phyloP scores from a whole-genome alignment of 345 rosid species.

The Syzygium jambos region DNA sequence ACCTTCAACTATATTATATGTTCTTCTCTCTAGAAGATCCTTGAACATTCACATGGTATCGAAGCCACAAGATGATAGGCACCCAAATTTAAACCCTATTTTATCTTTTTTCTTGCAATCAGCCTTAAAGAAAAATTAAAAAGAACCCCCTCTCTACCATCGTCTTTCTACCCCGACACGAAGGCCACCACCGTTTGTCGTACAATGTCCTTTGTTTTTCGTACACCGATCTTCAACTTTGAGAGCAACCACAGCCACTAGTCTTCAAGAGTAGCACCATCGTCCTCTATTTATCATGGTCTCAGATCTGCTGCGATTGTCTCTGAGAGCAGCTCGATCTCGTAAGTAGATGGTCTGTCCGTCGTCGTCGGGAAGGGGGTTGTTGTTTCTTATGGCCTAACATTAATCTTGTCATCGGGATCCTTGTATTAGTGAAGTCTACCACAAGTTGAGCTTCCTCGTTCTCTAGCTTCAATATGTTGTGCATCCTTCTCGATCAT shows the following conservation, averaged over 20 bases:
- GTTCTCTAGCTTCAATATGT: background rate
- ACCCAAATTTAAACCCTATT: background rate
- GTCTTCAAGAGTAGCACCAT: background rate
- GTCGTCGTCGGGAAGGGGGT: background rate
- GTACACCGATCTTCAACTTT: background rate
- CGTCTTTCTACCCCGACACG: background rate
- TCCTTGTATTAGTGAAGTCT: background rate
- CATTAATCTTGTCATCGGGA: background rate
- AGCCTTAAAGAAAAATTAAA: background rate
- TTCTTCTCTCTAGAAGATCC: background rate
- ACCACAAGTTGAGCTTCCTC: background rate
- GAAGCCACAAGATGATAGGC: background rate
- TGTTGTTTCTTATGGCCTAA: background rate
- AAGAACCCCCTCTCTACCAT: background rate
- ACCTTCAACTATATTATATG: background rate
- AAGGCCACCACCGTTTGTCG: background rate
- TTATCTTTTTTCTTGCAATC: background rate
- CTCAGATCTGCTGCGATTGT: background rate
- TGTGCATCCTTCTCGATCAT: background rate
- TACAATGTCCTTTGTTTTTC: background rate
- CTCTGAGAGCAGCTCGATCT: background rate
- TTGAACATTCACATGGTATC: background rate
- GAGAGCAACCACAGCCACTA: background rate
- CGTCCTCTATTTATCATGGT: background rate
- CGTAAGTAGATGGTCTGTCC: background rate